Evolutionary conservation across 2,329 filamentous ascomycete genomes (phyloP).

Genomic region (Claviceps africana): DNA sequence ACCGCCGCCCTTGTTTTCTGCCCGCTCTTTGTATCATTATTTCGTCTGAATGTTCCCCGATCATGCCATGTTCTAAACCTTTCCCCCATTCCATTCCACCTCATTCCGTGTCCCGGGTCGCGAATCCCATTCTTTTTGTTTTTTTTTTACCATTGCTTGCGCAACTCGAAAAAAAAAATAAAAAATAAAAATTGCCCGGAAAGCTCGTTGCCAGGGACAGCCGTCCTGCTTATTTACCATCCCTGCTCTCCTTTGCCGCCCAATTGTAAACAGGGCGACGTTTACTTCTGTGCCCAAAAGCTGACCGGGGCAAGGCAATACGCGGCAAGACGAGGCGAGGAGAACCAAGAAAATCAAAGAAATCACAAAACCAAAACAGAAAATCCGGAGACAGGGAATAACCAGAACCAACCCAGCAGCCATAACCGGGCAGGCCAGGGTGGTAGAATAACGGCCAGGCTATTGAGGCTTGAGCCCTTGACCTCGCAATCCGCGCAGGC

Average conservation of each 20-base stretch:
- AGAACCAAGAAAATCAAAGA: background rate
- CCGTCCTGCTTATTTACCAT: constrained; percentile 2
- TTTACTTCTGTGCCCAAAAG: background rate
- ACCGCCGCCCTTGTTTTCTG: too few species aligned
- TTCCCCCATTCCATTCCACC: background rate
- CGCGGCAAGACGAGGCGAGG: background rate
- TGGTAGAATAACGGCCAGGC: background rate
- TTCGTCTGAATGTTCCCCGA: background rate
- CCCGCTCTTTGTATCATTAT: background rate
- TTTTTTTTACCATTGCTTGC: background rate
- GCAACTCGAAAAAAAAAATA: background rate
- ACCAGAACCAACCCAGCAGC: background rate
- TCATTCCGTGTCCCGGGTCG: background rate
- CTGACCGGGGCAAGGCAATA: background rate
- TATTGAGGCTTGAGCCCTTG: background rate
- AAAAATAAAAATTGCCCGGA: background rate
- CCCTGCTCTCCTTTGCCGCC: constrained; percentile 1
- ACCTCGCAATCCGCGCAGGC: background rate
- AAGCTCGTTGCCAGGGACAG: background rate
- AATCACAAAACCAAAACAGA: too few species aligned
- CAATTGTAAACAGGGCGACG: background rate
- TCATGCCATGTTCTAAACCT: background rate
- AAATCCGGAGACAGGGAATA: too few species aligned
- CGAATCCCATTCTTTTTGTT: background rate
- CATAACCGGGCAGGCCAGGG: background rate